Conservation (phyloP, 2,329 filamentous ascomycete species). For the Penicillium sp. region DNA sequence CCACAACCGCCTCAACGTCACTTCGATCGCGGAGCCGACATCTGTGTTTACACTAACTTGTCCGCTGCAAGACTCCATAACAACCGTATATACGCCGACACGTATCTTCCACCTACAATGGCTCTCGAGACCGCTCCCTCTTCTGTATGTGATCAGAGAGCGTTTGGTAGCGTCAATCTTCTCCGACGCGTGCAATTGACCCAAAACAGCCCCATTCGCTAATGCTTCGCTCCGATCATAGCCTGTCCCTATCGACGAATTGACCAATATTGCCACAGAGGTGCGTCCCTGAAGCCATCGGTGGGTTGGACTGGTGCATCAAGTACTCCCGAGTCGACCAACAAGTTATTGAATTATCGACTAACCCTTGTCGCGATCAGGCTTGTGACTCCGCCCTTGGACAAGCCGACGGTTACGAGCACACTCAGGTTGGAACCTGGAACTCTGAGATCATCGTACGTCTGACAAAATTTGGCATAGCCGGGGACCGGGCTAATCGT, state of each 20-base stretch:
- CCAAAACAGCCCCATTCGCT: slow-evolving; percentile 8
- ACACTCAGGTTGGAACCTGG: slow-evolving; percentile 83
- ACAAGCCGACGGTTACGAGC: slow-evolving; percentile 79
- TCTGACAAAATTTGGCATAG: slow-evolving; percentile 20
- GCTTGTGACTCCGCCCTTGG: slow-evolving; percentile 82
- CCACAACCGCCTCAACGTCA: slow-evolving; percentile 21
- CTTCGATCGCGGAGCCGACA: slow-evolving; percentile 10
- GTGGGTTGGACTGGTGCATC: not conserved
- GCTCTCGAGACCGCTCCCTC: slow-evolving; percentile 35
- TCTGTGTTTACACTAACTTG: slow-evolving; percentile 22
- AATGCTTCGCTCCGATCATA: slow-evolving; percentile 39
- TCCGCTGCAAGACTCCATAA: not conserved
- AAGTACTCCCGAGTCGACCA: slow-evolving; percentile 1
- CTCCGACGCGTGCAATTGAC: slow-evolving; percentile 9
- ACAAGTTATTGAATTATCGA: slow-evolving; percentile 2
- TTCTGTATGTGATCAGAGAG: slow-evolving; percentile 30
- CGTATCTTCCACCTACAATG: slow-evolving; percentile 32
- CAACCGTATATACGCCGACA: not conserved
- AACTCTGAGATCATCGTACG: slow-evolving; percentile 91
- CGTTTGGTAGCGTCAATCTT: not conserved
- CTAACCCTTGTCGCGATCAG: slow-evolving; percentile 53
- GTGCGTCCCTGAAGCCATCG: slow-evolving; percentile 54
- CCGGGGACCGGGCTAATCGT: not conserved
- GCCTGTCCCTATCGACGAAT: slow-evolving; percentile 76
- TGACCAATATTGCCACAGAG: slow-evolving; percentile 85